Evolutionary conservation across 2,329 filamentous ascomycete genomes (phyloP).

Genomic region (Pyrenophora teres): DNA sequence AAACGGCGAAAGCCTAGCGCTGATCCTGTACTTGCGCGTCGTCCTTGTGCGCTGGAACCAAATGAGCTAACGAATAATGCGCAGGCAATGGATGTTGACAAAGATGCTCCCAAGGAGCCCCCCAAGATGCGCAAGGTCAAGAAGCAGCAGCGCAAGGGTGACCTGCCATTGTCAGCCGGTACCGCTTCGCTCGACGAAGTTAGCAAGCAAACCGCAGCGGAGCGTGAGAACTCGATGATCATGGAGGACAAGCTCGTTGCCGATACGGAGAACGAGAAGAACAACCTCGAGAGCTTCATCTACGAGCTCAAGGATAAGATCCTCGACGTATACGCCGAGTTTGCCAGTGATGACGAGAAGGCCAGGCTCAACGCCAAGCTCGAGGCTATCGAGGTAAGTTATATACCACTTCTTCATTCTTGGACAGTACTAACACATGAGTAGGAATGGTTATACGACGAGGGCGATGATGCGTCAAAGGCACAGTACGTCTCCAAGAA

Average conservation of each 20-base stretch:
- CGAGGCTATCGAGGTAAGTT: slow-evolving; percentile 79
- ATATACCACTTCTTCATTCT: background rate
- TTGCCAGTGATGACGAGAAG: slow-evolving; percentile 92
- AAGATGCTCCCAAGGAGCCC: slow-evolving; percentile 52
- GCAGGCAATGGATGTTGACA: slow-evolving; percentile 49
- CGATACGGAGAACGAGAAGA: slow-evolving; percentile 99
- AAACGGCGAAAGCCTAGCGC: slow-evolving; percentile 40
- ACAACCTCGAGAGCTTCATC: slow-evolving; percentile 96
- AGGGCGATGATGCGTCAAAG: slow-evolving; percentile 93
- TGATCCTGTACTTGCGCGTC: slow-evolving; percentile 33
- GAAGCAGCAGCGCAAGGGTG: slow-evolving; percentile 98
- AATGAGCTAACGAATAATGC: slow-evolving; percentile 35
- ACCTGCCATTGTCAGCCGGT: slow-evolving; percentile 82
- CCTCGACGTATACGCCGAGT: slow-evolving; percentile 86
- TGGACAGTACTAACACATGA: slow-evolving; percentile 15
- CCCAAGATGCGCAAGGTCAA: slow-evolving; percentile 94
- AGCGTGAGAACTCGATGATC: slow-evolving; percentile 88
- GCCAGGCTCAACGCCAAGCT: slow-evolving; percentile 81
- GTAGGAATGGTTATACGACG: slow-evolving; percentile 97
- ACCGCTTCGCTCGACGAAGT: slow-evolving; percentile 77
- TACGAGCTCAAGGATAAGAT: slow-evolving; percentile 97
- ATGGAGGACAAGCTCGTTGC: slow-evolving; percentile 98
- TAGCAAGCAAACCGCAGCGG: slow-evolving; percentile 68
- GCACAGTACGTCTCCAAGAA: slow-evolving; percentile 92
- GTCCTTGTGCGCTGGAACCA: slow-evolving; percentile 27